Evolutionary conservation across 2,329 filamentous ascomycete species (phyloP).

Genomic region (Alternaria rosae): DNA sequence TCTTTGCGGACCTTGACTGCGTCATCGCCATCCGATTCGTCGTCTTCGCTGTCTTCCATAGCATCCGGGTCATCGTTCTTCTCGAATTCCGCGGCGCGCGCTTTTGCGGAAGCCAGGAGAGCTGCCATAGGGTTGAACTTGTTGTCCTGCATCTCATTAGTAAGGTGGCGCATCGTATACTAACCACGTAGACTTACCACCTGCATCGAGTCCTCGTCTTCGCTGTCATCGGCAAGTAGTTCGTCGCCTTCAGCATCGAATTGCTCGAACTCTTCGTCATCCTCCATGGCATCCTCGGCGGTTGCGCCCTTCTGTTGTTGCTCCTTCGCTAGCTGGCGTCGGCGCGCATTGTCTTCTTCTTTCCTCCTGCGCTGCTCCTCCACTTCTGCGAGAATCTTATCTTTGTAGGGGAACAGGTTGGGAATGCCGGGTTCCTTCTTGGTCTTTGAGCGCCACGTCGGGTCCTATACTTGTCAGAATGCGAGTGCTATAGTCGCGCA

Average conservation of each 20-base stretch:
- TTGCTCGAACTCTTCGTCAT: conserved; percentile 46
- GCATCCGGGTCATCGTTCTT: conserved; percentile 66
- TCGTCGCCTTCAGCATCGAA: conserved; percentile 62
- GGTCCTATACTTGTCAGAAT: conserved; percentile 67
- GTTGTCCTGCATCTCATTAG: conserved; percentile 60
- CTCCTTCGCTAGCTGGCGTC: conserved; percentile 71
- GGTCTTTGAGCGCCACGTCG: conserved; percentile 91
- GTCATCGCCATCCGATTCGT: conserved; percentile 54
- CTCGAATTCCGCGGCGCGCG: conserved; percentile 78
- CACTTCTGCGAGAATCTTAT: conserved; percentile 91
- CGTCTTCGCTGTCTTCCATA: conserved; percentile 64
- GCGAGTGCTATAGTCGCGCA: background rate
- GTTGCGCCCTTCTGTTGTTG: conserved; percentile 50
- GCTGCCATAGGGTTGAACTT: conserved; percentile 89
- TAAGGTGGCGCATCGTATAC: background rate
- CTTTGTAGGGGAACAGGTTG: conserved; percentile 97
- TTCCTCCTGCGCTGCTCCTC: conserved; percentile 85
- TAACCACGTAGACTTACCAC: conserved; percentile 48
- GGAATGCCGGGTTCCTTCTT: conserved; percentile 99
- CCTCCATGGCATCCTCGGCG: conserved; percentile 45
- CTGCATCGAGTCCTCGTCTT: conserved; percentile 65
- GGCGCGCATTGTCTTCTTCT: conserved; percentile 73
- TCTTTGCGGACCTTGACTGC: conserved; percentile 55
- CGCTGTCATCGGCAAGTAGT: conserved; percentile 56
- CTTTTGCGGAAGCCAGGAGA: conserved; percentile 82